Conservation (phyloP, 306 rosid species). For the Trifolium pratense region DNA sequence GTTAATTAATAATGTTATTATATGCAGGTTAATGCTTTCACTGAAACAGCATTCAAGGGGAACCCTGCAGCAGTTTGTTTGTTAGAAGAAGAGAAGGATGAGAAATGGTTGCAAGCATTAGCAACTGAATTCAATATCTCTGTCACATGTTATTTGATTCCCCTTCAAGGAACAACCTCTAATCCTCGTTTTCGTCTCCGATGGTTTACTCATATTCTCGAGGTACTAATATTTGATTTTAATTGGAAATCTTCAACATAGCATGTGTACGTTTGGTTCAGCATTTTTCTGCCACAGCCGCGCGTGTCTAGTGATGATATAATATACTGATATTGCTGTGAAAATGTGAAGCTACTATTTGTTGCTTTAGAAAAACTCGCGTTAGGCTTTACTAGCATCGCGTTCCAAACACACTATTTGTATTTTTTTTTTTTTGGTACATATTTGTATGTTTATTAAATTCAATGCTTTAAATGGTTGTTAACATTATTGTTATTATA, state of each 20-base stretch:
- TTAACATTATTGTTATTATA: neutral
- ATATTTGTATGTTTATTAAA: neutral
- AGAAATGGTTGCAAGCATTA: constrained; percentile 61
- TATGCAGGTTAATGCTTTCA: constrained; percentile 70
- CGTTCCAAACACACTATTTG: neutral
- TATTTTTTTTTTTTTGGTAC: no score
- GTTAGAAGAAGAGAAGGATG: constrained; percentile 61
- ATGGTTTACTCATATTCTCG: constrained; percentile 1
- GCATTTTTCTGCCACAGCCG: no score
- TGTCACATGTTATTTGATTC: constrained; percentile 57
- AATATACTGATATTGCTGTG: no score
- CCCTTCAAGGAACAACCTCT: constrained; percentile 36
- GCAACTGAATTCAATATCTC: constrained; percentile 69
- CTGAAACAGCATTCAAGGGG: constrained; percentile 71
- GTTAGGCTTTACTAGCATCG: no score
- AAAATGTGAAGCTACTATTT: no score
- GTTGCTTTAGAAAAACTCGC: no score
- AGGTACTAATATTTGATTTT: neutral
- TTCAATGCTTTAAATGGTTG: neutral
- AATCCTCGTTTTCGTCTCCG: neutral
- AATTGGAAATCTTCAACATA: neutral
- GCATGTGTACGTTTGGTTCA: no score
- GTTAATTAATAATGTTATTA: no score
- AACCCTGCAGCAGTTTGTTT: constrained; percentile 80
- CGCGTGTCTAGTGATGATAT: no score